These are phyloP conservation scores for Cladosporium oxysporum DNA, from an alignment of 2,329 filamentous ascomycete species.

Conservation along the genomic window DNA sequence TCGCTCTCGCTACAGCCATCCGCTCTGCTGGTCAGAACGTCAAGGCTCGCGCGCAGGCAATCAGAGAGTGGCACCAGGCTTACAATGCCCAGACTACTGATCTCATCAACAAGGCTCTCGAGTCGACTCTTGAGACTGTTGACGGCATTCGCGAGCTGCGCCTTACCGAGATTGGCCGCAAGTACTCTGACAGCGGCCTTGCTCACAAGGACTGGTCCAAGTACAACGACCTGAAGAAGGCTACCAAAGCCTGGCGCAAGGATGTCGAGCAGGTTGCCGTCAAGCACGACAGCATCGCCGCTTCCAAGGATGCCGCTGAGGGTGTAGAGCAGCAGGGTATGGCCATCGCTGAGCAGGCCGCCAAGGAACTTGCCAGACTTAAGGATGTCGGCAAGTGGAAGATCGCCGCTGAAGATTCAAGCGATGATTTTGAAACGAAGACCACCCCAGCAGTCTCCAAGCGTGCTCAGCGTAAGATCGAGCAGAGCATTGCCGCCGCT, in stretches of 20 bases:
- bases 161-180: conserved; percentile 87
- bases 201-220: conserved; percentile 98
- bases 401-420: conserved; percentile 70
- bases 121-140: conserved; percentile 78
- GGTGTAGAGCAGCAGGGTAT: conserved; percentile 78
- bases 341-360: conserved; percentile 74
- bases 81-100: conserved; percentile 70
- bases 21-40: conserved; percentile 70
- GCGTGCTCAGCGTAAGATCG: conserved; percentile 39
- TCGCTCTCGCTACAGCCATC: conserved; percentile 57
- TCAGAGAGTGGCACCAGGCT: conserved; percentile 73
- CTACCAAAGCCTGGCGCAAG: conserved; percentile 80
- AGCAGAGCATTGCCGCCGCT: conserved; percentile 39
- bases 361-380: conserved; percentile 74
- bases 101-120: conserved; percentile 70
- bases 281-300: conserved; percentile 68
- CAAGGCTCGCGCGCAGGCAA: conserved; percentile 73
- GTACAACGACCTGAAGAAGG: conserved; percentile 83
- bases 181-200: conserved; percentile 92
- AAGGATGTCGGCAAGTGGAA: conserved; percentile 88
- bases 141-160: conserved; percentile 81
- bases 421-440: conserved; percentile 76
- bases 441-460: conserved; percentile 59
- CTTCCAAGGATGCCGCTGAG: conserved; percentile 67
- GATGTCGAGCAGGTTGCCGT: conserved; percentile 77